Evolutionary conservation across 1,139 yeast species (phyloP), one percentile per base, ranked within the genome.

Genomic region (Taphrina pruni): DNA sequence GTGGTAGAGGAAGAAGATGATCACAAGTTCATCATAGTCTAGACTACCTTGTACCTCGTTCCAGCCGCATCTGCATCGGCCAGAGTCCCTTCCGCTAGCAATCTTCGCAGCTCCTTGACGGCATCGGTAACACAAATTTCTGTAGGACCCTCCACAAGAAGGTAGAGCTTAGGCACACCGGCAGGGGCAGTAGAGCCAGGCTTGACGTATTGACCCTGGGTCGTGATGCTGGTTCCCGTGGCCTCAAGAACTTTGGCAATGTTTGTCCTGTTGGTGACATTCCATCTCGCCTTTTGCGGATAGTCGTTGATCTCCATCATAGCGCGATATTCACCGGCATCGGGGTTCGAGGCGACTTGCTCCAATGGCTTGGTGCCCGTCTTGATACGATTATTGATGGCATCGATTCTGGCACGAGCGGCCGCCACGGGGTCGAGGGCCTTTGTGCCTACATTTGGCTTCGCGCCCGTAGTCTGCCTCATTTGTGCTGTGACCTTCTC

Each of bases 271-370:
- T 88, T 87, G 3, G 93, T 87, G 5, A 90, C 93, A 65, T 84
- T 84, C 95, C 96, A 88, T 73, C 99, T 81, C 0, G 93, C 94
- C 58, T 85, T 82, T 64, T 73, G 94, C 0, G 98, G 97, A 41
- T 90, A 81, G 76, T 94, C 97, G 75, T 94, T 94, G 73, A 93
- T 88, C 65, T 86, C 86, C 69, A 94, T 82, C 54, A 86, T 84
- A 0, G 97, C 88, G 74, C 87, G 89, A 79, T 82, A 90, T 39
- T 85, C 84, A 38, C 88, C 84, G 35, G 83, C 80, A 72, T 88
- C 92, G 0, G 91, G 88, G n/a, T 65, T 66, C 17, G 61, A 60
- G 35, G 67, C 60, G 8, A 50, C 57, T 70, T 88, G 90, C 32
- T 85, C 84, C 12, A 80, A 79, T 72, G 84, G 69, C 21, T 69